Evolutionary conservation across 2,329 filamentous ascomycete species (phyloP).

Genomic region (Ambrosiella xylebori): DNA sequence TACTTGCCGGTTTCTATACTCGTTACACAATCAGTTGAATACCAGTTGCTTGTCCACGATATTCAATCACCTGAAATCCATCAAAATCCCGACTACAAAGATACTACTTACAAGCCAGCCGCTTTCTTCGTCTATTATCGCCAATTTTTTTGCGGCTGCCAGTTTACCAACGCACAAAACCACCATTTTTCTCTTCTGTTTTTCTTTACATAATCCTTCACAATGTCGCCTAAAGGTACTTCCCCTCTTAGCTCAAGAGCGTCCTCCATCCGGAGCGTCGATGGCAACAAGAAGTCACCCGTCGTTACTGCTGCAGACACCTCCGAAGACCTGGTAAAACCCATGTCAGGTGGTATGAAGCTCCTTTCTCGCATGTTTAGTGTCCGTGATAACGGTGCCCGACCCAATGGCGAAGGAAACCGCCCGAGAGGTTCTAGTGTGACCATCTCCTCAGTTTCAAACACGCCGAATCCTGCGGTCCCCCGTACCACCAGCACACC

Average conservation of each 20-base stretch:
- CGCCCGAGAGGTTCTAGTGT: constrained; percentile 13
- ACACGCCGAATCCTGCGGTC: not conserved
- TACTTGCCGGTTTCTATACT: not conserved
- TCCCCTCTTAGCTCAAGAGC: constrained; percentile 11
- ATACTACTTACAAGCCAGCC: not conserved
- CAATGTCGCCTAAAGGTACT: constrained; percentile 11
- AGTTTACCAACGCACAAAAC: no score
- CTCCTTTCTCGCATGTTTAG: constrained; percentile 12
- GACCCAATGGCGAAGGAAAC: constrained; percentile 6
- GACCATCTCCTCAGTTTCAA: constrained; percentile 7
- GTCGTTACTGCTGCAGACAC: constrained; percentile 1
- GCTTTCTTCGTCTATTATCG: not conserved
- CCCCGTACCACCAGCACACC: constrained; percentile 9
- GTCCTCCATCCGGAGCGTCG: constrained; percentile 12
- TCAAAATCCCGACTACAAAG: not conserved
- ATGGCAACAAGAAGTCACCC: constrained; percentile 10
- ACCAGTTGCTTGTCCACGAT: not conserved
- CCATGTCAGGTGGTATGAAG: constrained; percentile 11
- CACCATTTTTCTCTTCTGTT: no score
- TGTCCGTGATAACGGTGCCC: constrained; percentile 7
- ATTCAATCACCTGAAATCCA: not conserved
- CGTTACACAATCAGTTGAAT: not conserved
- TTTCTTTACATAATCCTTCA: not conserved
- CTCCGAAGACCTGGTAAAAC: constrained; percentile 7
- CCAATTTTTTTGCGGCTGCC: not conserved